Conservation (phyloP, 192 early-diverging fungal genomes). For the Coemansia sp. region DNA sequence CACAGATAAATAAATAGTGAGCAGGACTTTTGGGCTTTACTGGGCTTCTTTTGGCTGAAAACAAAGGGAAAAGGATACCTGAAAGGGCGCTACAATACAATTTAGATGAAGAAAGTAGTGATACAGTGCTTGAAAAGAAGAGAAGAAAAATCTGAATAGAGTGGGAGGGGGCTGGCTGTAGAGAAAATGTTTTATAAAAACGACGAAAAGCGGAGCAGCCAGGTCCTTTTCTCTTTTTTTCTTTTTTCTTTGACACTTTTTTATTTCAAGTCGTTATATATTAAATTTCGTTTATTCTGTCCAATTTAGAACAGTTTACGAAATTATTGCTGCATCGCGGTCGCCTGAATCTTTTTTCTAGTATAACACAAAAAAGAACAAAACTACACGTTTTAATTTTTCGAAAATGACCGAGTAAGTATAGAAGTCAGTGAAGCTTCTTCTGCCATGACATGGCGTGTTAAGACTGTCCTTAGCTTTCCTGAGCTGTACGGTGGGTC, state of each 20-base stretch:
- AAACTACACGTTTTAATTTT: conserved; percentile 12
- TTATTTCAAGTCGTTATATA: conserved; percentile 23
- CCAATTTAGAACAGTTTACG: conserved; percentile 31
- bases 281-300: conserved; percentile 32
- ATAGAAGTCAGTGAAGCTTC: neutral
- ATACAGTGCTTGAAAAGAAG: neutral
- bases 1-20: neutral
- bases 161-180: neutral
- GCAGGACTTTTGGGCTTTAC: neutral
- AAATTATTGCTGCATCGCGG: conserved; percentile 19
- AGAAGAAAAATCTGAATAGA: neutral
- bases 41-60: no score
- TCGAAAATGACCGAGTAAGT: conserved; percentile 55
- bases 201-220: neutral
- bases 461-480: no score
- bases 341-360: conserved; percentile 7
- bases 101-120: no score
- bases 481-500: no score
- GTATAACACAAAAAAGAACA: conserved; percentile 16
- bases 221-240: conserved; percentile 12
- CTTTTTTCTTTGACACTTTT: conserved; percentile 19
- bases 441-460: no score
- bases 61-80: no score
- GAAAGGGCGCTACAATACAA: no score
- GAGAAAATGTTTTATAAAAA: neutral